Evolutionary conservation across 768 basidiomycete genomes (phyloP).

Genomic region (Heimioporus sp.): DNA sequence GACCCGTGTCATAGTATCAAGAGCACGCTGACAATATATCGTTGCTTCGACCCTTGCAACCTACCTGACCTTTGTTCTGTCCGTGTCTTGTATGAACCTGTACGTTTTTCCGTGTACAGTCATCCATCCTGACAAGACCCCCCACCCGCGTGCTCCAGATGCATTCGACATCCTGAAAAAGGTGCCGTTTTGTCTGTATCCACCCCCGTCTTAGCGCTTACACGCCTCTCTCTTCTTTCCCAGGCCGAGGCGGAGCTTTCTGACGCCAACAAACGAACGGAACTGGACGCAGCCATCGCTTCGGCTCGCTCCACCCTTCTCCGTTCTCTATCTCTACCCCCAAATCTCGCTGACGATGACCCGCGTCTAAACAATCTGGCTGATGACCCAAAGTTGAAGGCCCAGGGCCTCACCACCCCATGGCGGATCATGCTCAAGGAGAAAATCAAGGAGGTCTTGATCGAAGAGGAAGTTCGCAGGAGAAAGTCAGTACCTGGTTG

Average conservation of each 20-base stretch:
- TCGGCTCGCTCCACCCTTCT: conserved; percentile 72
- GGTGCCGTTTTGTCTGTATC: conserved; percentile 38
- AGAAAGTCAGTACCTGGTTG: conserved; percentile 58
- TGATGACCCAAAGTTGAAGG: conserved; percentile 30
- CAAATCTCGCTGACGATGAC: conserved; percentile 58
- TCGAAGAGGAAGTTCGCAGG: conserved; percentile 85
- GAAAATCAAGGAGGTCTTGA: conserved; percentile 80
- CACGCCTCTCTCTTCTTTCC: background rate
- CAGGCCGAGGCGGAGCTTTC: conserved; percentile 85
- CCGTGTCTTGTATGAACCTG: conserved; percentile 15
- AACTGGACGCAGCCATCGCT: conserved; percentile 75
- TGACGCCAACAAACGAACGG: conserved; percentile 75
- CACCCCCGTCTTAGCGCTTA: background rate
- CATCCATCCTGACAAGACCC: conserved; percentile 98
- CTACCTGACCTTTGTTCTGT: background rate
- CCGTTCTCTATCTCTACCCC: conserved; percentile 59
- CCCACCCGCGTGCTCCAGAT: conserved; percentile 84
- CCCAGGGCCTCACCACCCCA: conserved; percentile 44
- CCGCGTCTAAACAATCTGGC: conserved; percentile 49
- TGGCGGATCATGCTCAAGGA: conserved; percentile 66
- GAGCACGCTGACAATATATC: conserved; percentile 23
- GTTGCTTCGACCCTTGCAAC: conserved; percentile 1
- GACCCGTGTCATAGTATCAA: conserved; percentile 1
- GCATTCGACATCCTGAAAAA: conserved; percentile 95
- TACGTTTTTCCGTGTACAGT: conserved; percentile 58